Evolutionary conservation across 2,329 filamentous ascomycete species (phyloP), one percentile per base, ranked within the genome.

Genomic region (Macroventuria anomochaeta): DNA sequence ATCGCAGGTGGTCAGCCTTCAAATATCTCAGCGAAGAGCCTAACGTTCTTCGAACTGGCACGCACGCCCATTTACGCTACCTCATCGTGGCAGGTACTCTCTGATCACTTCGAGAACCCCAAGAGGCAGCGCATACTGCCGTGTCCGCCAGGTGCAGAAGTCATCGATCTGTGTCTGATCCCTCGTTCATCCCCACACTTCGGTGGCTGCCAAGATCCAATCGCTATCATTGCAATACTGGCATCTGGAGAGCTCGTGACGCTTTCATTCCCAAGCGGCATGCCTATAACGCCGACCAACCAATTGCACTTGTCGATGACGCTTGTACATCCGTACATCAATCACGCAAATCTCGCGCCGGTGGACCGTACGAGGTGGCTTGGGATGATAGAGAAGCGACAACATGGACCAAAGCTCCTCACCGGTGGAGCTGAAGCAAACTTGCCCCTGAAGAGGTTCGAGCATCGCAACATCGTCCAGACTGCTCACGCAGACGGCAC

Each of bases 41-140:
- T 99, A 57, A 96, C 90, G 0, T 93, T 97, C 61, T 81, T 97
- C 52, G 95, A 99, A 62, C 80, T 99, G 52, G 95, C 95, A 2
- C 77, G 87, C 40, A 97, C 93, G 6, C 95, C 95, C 1, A 87
- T 91, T 42, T 97, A 97, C 76, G 87, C 91, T 29, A 97, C 95
- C 4, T 93, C 93, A 8, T 87, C 90, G 3, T 97, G 93, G 91
- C 90, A 96, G 68, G 76, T 88, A 0, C 82, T 99, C 0, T 81
- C 87, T 0, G 85, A 87, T 34, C 91, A 97, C 74, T 89, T 96
- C 65, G 85, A 88, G 57, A 87, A 85, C n/a, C 83, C 85, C 5
- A 96, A 91, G 69, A 81, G 85, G 15, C 85, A 89, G 55, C 82
- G 85, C 38, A 82, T 88, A 10, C 79, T 99, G 3, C 84, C 88